These are phyloP conservation scores for Colletotrichum sp. DNA, from an alignment of 2,329 filamentous ascomycete genomes.

Conservation along the genomic window DNA sequence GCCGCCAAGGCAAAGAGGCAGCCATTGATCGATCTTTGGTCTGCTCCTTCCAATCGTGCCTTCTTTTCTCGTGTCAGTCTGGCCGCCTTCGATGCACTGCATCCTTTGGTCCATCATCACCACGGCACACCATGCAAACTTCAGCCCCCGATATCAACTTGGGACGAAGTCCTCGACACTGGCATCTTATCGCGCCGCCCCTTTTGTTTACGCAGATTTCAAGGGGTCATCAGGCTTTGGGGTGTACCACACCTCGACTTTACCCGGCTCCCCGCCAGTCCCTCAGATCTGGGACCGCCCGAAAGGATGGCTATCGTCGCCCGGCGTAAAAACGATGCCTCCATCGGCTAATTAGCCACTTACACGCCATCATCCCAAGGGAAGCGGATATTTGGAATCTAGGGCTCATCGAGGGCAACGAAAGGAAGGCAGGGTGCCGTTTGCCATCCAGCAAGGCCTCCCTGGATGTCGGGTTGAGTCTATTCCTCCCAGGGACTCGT, in stretches of 20 bases:
- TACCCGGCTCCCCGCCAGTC: background rate
- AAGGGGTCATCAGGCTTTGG: background rate
- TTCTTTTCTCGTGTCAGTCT: background rate
- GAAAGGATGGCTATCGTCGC: background rate
- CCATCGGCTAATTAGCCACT: background rate
- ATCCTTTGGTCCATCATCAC: background rate
- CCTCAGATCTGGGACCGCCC: conserved; percentile 5
- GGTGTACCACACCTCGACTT: background rate
- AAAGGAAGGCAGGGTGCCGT: background rate
- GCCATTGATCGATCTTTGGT: background rate
- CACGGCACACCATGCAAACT: background rate
- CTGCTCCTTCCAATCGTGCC: background rate
- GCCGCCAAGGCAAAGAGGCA: background rate
- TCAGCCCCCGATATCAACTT: background rate
- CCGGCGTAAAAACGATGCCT: background rate
- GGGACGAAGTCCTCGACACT: background rate
- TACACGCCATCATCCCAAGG: background rate
- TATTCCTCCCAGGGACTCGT: background rate
- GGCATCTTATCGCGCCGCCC: background rate
- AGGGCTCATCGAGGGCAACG: background rate
- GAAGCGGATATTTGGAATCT: background rate
- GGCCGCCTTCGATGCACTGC: background rate
- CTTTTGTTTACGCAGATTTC: background rate
- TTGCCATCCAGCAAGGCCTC: background rate
- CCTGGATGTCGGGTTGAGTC: background rate